Base-by-base conservation (phyloP, 2,329 filamentous ascomycete genomes). In the Rachicladosporium sp. region DNA sequence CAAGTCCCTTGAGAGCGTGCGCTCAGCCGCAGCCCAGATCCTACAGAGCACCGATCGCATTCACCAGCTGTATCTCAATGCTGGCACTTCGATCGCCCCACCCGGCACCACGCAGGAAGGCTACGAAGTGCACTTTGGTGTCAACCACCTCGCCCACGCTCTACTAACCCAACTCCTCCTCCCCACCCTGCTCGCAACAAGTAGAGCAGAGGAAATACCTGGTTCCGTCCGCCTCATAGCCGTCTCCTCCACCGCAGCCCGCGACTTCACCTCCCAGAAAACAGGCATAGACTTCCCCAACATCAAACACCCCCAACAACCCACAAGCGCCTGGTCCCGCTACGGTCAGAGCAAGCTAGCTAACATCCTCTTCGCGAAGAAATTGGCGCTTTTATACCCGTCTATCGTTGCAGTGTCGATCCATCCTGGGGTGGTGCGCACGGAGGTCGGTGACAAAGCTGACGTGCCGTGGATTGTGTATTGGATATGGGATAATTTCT, bases 281-380 rank as follows among this genome's bases (percentile, higher is more conserved):
- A 27, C 23, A 27, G 36, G 36, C 13, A 37, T 37, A 9, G 12
- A 29, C 7, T 37, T 31, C 13, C 29, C 15, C 10, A 37, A 13
- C 36, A 10, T 37, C 36, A 37, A 37, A 13, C 31, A 29, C 5
- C 29, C 36, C 2, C 29, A 37, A 21, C 29, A 27, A 15, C 15
- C 32, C 13, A 21, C 32, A 15, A 31, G 31, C 36, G 36, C 60
- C 0, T 60, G 54, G 47, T 41, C 42, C 3, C 62, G 67, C 12
- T 73, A 74, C 50, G 67, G 64, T 4, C 59, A 66, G 32, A 63
- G 61, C 19, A 73, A 73, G 46, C 59, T 73, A 5, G 67, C 68
- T 4, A 71, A 71, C 31, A 54, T 72, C 8, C 58, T 71, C 1
- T 70, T 63, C 46, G 56, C 65, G 0, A 49, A 56, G 6, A 56